phyloP scores from a whole-genome alignment of 2,329 filamentous ascomycete species.

The Fonsecaea nubica region DNA sequence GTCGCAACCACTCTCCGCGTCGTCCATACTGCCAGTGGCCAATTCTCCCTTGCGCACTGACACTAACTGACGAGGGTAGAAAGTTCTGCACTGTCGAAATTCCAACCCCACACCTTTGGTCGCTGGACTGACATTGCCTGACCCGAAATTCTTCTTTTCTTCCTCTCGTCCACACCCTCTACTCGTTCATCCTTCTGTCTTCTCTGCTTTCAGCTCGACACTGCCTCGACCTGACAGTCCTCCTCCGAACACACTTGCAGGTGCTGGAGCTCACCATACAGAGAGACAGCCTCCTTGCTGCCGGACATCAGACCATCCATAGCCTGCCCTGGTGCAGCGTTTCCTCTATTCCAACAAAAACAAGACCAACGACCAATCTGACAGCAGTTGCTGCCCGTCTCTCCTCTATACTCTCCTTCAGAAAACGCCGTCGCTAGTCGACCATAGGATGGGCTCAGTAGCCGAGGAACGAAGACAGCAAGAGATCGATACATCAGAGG shows the following conservation, averaged over 20 bases:
- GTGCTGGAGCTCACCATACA: conserved; percentile 25
- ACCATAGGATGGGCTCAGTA: conserved; percentile 56
- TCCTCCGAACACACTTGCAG: conserved; percentile 18
- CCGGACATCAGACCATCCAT: conserved; percentile 5
- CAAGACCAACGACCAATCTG: background rate
- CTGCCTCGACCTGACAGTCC: background rate
- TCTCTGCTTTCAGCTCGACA: conserved; percentile 25
- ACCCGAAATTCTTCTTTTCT: conserved; percentile 36
- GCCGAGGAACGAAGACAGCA: conserved; percentile 57
- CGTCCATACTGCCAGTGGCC: background rate
- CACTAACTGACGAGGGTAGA: conserved; percentile 17
- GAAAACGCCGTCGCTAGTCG: conserved; percentile 31
- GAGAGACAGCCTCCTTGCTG: conserved; percentile 36
- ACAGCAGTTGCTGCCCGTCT: background rate
- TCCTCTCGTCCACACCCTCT: conserved; percentile 28
- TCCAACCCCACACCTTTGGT: conserved; percentile 30
- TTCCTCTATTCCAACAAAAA: background rate
- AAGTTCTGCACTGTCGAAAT: conserved; percentile 23
- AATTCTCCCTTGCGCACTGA: background rate
- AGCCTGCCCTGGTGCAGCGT: conserved; percentile 1
- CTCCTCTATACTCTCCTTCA: conserved; percentile 2
- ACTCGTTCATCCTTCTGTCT: conserved; percentile 26
- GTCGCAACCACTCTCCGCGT: background rate
- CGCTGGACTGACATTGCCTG: conserved; percentile 13
- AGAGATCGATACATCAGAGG: conserved; percentile 53